A percentile compares a stretch with the other conserved stretches of the same genome.
phyloP scores from a whole-genome alignment of 2,329 filamentous ascomycete genomes.

The Dothideomycetes sp. region DNA sequence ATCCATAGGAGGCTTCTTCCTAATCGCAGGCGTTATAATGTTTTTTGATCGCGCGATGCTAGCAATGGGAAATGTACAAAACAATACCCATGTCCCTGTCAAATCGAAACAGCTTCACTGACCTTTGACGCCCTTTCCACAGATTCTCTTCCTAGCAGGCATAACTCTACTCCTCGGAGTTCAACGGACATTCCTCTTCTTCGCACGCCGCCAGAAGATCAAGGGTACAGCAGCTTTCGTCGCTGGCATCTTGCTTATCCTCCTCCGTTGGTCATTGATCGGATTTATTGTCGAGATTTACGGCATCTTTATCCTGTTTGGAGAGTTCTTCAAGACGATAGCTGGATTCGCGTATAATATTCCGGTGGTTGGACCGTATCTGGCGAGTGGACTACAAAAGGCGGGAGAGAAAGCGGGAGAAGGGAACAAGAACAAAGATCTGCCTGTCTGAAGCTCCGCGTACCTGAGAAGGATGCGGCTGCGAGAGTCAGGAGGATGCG shows the following conservation, averaged over 20 bases:
- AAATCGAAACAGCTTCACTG: slow-evolving; percentile 10
- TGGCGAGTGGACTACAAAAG: slow-evolving; percentile 64
- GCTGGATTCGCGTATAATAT: slow-evolving; percentile 76
- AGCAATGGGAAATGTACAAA: no score
- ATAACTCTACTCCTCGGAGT: slow-evolving; percentile 92
- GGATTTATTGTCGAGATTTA: slow-evolving; percentile 89
- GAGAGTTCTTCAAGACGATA: slow-evolving; percentile 91
- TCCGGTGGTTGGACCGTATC: slow-evolving; percentile 78
- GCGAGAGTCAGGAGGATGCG: no score
- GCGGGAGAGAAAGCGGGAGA: slow-evolving; percentile 60
- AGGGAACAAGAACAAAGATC: slow-evolving; percentile 62
- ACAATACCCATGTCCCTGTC: slow-evolving; percentile 5
- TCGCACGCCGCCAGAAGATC: slow-evolving; percentile 84
- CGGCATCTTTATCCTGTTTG: slow-evolving; percentile 87
- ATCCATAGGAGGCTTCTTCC: slow-evolving; percentile 68
- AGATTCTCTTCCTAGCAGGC: slow-evolving; percentile 97
- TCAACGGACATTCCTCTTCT: slow-evolving; percentile 86
- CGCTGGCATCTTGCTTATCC: slow-evolving; percentile 70
- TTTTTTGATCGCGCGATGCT: slow-evolving; percentile 98
- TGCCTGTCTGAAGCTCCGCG: slow-evolving; percentile 54
- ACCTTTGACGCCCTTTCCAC: slow-evolving; percentile 12
- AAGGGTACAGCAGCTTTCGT: slow-evolving; percentile 87
- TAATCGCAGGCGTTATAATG: slow-evolving; percentile 85
- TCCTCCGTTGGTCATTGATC: slow-evolving; percentile 81
- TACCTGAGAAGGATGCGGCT: no score